Percentiles rank a stretch among this genome's conserved stretches.
These are phyloP conservation scores for Alternaria sp. DNA, from an alignment of 2,329 filamentous ascomycete genomes.

Conservation along the genomic window DNA sequence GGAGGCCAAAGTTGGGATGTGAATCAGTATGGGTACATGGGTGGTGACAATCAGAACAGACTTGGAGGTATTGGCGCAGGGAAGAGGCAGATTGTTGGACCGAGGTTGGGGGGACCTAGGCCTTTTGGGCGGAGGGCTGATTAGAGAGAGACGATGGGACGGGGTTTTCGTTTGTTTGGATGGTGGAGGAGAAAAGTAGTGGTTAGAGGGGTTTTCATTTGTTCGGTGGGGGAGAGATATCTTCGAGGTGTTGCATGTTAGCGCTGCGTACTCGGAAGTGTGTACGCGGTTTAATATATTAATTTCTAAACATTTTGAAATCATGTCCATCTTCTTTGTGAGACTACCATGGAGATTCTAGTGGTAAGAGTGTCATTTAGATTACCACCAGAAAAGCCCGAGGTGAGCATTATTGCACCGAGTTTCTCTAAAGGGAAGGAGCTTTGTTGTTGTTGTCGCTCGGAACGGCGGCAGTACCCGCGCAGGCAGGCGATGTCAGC, in stretches of 20 bases:
- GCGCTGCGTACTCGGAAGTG: neutral
- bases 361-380: too few relatives aligned
- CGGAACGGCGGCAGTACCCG: too few relatives aligned
- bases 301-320: neutral
- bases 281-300: neutral
- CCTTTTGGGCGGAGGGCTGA: conserved; percentile 58
- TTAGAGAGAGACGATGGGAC: too few relatives aligned
- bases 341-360: too few relatives aligned
- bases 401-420: too few relatives aligned
- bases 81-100: conserved; percentile 80
- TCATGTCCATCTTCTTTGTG: too few relatives aligned
- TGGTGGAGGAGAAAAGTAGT: neutral
- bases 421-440: too few relatives aligned
- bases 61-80: conserved; percentile 66
- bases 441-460: too few relatives aligned
- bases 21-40: conserved; percentile 77
- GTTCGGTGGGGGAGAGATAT: neutral
- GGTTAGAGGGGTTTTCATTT: neutral
- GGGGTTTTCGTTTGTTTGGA: neutral
- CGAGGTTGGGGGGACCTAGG: conserved; percentile 72
- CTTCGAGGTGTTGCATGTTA: neutral
- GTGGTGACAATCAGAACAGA: conserved; percentile 77
- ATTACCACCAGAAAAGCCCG: too few relatives aligned
- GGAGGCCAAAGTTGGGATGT: conserved; percentile 79
- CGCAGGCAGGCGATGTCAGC: too few relatives aligned